A percentile compares a stretch with the other conserved stretches of the same genome.
Conservation (phyloP, 352 stramenopile genomes). For the Elongisporangium anandrum region DNA sequence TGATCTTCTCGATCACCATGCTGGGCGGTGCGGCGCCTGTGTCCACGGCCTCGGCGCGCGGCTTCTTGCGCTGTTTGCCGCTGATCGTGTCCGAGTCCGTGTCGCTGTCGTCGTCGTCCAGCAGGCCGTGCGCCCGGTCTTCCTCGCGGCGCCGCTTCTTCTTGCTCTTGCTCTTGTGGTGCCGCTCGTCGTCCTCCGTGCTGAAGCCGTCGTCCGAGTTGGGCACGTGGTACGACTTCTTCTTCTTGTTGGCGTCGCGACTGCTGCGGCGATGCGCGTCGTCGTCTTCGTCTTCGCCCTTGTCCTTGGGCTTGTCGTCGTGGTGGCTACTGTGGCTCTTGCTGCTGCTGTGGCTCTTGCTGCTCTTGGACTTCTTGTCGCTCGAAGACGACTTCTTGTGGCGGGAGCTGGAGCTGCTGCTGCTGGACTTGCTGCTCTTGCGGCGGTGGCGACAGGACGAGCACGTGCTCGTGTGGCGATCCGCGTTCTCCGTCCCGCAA, state of each 20-base stretch:
- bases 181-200: slow-evolving; percentile 30
- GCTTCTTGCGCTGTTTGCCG: slow-evolving; percentile 23
- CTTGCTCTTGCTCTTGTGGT: slow-evolving; percentile 12
- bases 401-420: slow-evolving; percentile 10
- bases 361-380: slow-evolving; percentile 12
- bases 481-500: slow-evolving; percentile 41
- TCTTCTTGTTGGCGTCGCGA: slow-evolving; percentile 59
- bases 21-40: slow-evolving; percentile 10
- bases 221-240: slow-evolving; percentile 75
- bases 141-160: slow-evolving; percentile 19
- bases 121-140: slow-evolving; percentile 8
- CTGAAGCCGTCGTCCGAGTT: slow-evolving; percentile 79
- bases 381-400: slow-evolving; percentile 11
- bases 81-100: slow-evolving; percentile 44
- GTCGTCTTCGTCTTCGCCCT: slow-evolving; percentile 10
- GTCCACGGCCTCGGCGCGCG: slow-evolving; percentile 9
- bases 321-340: slow-evolving; percentile 3
- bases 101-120: slow-evolving; percentile 18
- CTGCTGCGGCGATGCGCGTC: slow-evolving; percentile 48
- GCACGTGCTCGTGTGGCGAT: slow-evolving; percentile 35
- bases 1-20: slow-evolving; percentile 90
- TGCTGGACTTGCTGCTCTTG: slow-evolving; percentile 8
- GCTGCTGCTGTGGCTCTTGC: slow-evolving; percentile 13
- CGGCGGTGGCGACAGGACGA: slow-evolving; percentile 29
- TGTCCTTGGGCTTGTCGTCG: slow-evolving; percentile 7